phyloP scores from a whole-genome alignment of 2,329 filamentous ascomycete species.

The Neopestalotiopsis sp. region DNA sequence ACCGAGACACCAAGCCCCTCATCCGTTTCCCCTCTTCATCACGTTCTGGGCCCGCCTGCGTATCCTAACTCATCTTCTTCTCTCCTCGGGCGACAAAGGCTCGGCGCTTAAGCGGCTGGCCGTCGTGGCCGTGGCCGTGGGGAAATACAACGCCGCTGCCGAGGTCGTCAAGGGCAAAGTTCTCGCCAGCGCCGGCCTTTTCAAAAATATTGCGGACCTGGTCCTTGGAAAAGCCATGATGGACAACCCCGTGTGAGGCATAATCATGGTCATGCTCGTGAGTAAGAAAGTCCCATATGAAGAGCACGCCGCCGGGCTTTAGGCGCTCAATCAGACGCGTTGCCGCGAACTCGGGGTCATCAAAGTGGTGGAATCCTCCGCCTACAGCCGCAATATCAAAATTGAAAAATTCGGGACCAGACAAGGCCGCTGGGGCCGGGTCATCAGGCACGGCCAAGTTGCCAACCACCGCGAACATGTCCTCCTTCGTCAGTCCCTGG shows the following conservation, averaged over 20 bases:
- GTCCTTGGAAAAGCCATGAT: slow-evolving; percentile 69
- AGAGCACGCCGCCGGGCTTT: slow-evolving; percentile 67
- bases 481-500: slow-evolving; percentile 53
- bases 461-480: slow-evolving; percentile 63
- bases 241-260: slow-evolving; percentile 36
- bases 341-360: slow-evolving; percentile 66
- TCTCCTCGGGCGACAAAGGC: slow-evolving; percentile 58
- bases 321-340: slow-evolving; percentile 65
- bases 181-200: slow-evolving; percentile 61
- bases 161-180: slow-evolving; percentile 64
- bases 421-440: slow-evolving; percentile 59
- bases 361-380: slow-evolving; percentile 71
- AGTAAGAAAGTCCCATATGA: slow-evolving; percentile 72
- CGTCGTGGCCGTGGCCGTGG: slow-evolving; percentile 38
- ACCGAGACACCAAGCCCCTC: background rate
- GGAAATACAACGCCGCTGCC: slow-evolving; percentile 54
- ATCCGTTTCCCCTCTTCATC: background rate
- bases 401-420: slow-evolving; percentile 65
- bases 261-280: slow-evolving; percentile 41
- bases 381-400: slow-evolving; percentile 73
- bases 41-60: background rate
- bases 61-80: slow-evolving; percentile 32
- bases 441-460: slow-evolving; percentile 58
- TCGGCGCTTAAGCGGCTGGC: slow-evolving; percentile 42
- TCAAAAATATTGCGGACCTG: slow-evolving; percentile 66